These are phyloP conservation scores for Kurtzmaniella natalensis DNA, from an alignment of 1,139 yeast species.

Conservation along the genomic window DNA sequence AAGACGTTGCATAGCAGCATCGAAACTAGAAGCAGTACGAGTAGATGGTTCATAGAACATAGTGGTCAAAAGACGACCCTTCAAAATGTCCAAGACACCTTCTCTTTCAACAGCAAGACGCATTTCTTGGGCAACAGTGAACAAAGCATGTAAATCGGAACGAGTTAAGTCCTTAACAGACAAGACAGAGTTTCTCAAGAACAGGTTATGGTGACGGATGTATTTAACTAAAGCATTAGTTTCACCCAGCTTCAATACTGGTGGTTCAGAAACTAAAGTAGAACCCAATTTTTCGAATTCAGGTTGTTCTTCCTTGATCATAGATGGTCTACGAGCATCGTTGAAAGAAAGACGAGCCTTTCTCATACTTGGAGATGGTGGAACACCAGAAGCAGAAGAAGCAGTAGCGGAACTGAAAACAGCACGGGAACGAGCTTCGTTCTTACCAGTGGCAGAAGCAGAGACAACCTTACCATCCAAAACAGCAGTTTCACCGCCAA, in stretches of 20 bases:
- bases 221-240: conserved; percentile 72
- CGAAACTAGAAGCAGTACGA: conserved; percentile 92
- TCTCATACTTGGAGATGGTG: conserved; percentile 45
- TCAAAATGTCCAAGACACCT: conserved; percentile 86
- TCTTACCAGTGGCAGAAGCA: conserved; percentile 56
- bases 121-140: conserved; percentile 97
- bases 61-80: conserved; percentile 89
- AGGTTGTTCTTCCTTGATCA: conserved; percentile 32
- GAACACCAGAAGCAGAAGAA: conserved; percentile 15
- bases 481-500: conserved; percentile 74
- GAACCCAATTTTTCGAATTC: conserved; percentile 60
- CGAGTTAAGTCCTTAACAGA: conserved; percentile 86
- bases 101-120: conserved; percentile 94
- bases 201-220: conserved; percentile 80
- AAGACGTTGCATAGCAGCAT: conserved; percentile 99
- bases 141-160: conserved; percentile 84
- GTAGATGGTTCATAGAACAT: conserved; percentile 99
- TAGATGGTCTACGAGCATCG: conserved; percentile 42
- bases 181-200: conserved; percentile 80
- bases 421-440: conserved; percentile 40
- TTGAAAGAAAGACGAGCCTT: conserved; percentile 47
- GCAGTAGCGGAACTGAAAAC: conserved; percentile 40
- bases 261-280: conserved; percentile 71
- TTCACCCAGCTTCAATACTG: conserved; percentile 61
- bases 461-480: conserved; percentile 74